Evolutionary conservation across 2,329 filamentous ascomycete genomes (phyloP).

Genomic region (Dactylellina drechsleri): DNA sequence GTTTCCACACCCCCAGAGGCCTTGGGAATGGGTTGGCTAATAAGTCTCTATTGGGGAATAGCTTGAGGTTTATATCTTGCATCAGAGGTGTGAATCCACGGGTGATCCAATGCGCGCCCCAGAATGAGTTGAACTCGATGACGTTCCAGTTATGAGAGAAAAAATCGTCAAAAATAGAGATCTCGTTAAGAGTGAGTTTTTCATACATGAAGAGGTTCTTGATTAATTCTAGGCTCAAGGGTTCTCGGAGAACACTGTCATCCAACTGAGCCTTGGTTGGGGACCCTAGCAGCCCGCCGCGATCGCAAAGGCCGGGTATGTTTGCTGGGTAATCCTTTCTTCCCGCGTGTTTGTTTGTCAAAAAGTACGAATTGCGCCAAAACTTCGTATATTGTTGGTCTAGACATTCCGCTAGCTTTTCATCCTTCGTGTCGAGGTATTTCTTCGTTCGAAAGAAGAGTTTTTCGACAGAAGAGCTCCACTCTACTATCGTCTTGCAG

Average conservation of each 20-base stretch:
- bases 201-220: constrained; percentile 8
- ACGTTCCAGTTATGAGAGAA: constrained; percentile 2
- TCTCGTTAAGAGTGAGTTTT: not conserved
- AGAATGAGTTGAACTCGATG: not conserved
- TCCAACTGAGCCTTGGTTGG: constrained; percentile 1
- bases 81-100: constrained; percentile 16
- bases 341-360: not conserved
- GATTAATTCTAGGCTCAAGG: not conserved
- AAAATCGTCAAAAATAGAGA: not conserved
- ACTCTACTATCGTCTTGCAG: not conserved
- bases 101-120: not conserved
- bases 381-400: not conserved
- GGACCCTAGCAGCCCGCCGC: not conserved
- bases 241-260: not conserved
- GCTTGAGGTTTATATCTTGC: constrained; percentile 15
- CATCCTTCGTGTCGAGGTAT: constrained; percentile 1
- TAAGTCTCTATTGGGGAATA: constrained; percentile 12
- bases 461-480: not conserved
- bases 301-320: constrained; percentile 3
- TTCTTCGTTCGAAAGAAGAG: not conserved
- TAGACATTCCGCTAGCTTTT: not conserved
- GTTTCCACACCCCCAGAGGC: constrained; percentile 21
- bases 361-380: constrained; percentile 9
- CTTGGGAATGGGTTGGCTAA: constrained; percentile 3
- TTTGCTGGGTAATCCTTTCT: not conserved